A percentile compares a stretch with the other conserved stretches of the same genome.
Evolutionary conservation across 768 basidiomycete species (phyloP).

Genomic region (Fomitopsis serialis): DNA sequence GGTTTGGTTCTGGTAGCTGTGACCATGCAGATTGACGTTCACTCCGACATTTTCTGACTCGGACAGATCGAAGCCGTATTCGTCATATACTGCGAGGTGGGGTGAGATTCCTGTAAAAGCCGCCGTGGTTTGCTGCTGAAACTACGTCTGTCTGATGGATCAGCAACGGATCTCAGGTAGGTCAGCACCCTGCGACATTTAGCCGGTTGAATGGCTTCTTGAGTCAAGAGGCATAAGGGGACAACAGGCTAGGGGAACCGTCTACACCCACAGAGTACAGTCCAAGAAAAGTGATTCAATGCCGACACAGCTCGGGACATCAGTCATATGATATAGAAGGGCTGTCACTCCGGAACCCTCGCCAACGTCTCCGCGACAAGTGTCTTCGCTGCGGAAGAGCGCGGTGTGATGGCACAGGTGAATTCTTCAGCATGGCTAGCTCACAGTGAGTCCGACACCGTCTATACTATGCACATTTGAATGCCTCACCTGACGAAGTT

Average conservation of each 20-base stretch:
- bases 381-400: neutral
- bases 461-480: neutral
- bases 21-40: slow-evolving; percentile 13
- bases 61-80: slow-evolving; percentile 15
- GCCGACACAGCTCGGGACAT: no score
- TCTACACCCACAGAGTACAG: no score
- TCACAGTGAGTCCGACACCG: no score
- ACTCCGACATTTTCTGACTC: slow-evolving; percentile 9
- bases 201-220: no score
- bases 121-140: neutral
- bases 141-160: no score
- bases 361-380: neutral
- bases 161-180: no score
- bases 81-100: slow-evolving; percentile 8
- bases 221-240: no score
- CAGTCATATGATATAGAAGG: no score
- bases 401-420: slow-evolving; percentile 1
- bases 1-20: no score
- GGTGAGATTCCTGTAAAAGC: slow-evolving; percentile 12
- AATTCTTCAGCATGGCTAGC: slow-evolving; percentile 7
- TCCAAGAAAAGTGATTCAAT: no score
- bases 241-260: no score
- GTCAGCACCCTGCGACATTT: no score
- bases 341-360: neutral
- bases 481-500: slow-evolving; percentile 46